A percentile compares a stretch with the other conserved stretches of the same genome.
phyloP scores from a whole-genome alignment of 1,284 basidiomycete species.

The Cerioporus squamosus region DNA sequence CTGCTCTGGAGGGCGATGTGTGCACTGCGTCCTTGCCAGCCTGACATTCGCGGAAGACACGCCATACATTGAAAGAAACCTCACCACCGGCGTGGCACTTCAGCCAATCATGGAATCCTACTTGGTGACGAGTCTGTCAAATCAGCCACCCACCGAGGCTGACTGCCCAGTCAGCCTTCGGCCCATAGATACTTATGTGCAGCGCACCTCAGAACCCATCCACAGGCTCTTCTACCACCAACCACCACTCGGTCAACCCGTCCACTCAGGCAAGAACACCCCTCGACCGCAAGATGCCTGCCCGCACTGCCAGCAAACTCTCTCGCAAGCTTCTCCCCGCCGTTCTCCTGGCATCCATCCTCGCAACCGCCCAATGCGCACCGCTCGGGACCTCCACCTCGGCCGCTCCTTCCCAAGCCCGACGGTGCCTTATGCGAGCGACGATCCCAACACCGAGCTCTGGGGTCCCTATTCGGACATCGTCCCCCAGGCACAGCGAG shows the following conservation, averaged over 20 bases:
- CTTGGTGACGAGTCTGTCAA: too few relatives aligned
- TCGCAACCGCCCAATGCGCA: not conserved
- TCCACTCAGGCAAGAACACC: not conserved
- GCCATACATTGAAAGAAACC: too few relatives aligned
- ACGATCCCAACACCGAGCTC: constrained; percentile 56
- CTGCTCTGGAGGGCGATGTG: too few relatives aligned
- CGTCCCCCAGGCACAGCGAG: constrained; percentile 42
- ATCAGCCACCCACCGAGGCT: too few relatives aligned
- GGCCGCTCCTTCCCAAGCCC: constrained; percentile 10
- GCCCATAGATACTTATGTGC: too few relatives aligned
- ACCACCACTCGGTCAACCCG: not conserved
- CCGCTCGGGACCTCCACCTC: constrained; percentile 6
- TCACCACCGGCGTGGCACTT: too few relatives aligned
- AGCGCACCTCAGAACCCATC: too few relatives aligned
- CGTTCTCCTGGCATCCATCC: constrained; percentile 6
- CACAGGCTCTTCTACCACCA: too few relatives aligned
- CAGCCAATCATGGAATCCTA: too few relatives aligned
- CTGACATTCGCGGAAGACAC: too few relatives aligned
- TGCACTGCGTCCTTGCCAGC: too few relatives aligned
- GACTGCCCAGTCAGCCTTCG: too few relatives aligned
- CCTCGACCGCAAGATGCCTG: constrained; percentile 1
- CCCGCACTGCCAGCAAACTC: not conserved
- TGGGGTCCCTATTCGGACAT: constrained; percentile 33
- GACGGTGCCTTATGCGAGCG: constrained; percentile 52
- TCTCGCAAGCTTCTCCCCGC: constrained; percentile 2